Percentiles rank a stretch among this genome's conserved stretches.
phyloP scores from a whole-genome alignment of 2,329 filamentous ascomycete species.

The Neospermospora avenae region DNA sequence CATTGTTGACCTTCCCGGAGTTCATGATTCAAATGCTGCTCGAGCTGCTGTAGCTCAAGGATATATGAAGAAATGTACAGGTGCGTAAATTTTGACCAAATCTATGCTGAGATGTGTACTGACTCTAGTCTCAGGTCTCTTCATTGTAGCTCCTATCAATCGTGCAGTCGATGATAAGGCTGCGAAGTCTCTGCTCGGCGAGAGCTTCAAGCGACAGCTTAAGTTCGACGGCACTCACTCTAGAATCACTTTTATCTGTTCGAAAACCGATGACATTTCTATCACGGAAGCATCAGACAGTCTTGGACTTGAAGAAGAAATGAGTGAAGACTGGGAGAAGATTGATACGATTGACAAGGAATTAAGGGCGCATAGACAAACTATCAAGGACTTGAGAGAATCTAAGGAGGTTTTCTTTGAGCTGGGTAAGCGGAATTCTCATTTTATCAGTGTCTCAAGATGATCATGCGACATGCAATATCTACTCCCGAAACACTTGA shows the following conservation, averaged over 20 bases:
- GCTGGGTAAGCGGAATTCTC: constrained; percentile 1
- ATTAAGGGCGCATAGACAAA: background rate
- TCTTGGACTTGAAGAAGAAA: constrained; percentile 34
- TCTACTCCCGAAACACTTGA: no score
- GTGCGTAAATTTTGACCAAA: constrained; percentile 35
- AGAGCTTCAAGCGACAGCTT: constrained; percentile 10
- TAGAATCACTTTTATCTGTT: constrained; percentile 58
- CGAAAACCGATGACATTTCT: constrained; percentile 54
- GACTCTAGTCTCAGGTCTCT: constrained; percentile 41
- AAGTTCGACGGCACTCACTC: constrained; percentile 39
- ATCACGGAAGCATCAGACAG: constrained; percentile 43
- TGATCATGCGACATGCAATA: no score
- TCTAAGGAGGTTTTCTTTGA: constrained; percentile 36
- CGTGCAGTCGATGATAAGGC: constrained; percentile 47
- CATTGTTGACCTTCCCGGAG: constrained; percentile 52
- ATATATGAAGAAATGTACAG: constrained; percentile 45
- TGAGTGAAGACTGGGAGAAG: constrained; percentile 36
- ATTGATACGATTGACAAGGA: constrained; percentile 3
- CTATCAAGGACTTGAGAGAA: constrained; percentile 33
- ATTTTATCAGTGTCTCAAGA: no score
- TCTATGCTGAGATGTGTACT: background rate
- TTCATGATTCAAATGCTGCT: constrained; percentile 48
- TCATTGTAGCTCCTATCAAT: constrained; percentile 47
- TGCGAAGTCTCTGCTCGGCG: constrained; percentile 29
- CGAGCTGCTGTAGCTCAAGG: constrained; percentile 42